Base-by-base conservation (phyloP, 2,329 filamentous ascomycete species). In the Cercospora sojina region DNA sequence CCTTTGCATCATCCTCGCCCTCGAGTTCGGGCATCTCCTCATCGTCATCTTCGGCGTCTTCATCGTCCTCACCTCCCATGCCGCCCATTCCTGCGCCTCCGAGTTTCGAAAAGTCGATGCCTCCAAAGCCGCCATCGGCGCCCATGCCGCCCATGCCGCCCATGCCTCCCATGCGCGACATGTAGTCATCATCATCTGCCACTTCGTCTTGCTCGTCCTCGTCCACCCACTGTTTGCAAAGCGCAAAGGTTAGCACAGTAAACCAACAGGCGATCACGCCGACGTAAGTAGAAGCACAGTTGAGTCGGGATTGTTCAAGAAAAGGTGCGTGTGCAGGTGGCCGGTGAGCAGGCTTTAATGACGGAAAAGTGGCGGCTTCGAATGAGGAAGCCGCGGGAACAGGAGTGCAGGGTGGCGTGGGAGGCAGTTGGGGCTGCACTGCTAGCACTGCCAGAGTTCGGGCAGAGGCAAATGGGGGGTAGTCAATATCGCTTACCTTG, bases 121-220 rank as follows among this genome's bases (percentile, higher is more conserved):
- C 79, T 32, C 66, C 64, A 35, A 70, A 67, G 32, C 68, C 68
- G 18, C 69, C 69, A 43, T 66, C 65, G 59, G 78, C 80, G 35
- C 60, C 59, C 77, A 79, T 82, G 64, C 81, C 83, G 56, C 73
- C 77, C 66, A 70, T 69, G 32, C 69, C 71, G 74, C 74, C 74
- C 72, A 77, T 75, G 55, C 73, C 80, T 71, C 81, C 81, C 81
- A 83, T 83, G 72, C 80, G 79, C 70, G 76, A 79, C 80, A 84
- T 82, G 77, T 80, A 81, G 72, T 83, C 80, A 80, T 97, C 93
- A 64, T 96, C 93, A 71, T 96, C 92, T 58, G 87, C 84, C 67
- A 87, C 90, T 81, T 92, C 93, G 77, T 98, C 91, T 84, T 99
- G 95, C 87, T 99, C 95, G 78, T 99, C 93, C 87, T 97, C 92